A percentile compares a stretch with the other conserved stretches of the same genome.
These are phyloP conservation scores for Lactarius psammicola DNA, from an alignment of 768 basidiomycete genomes.

Conservation along the genomic window DNA sequence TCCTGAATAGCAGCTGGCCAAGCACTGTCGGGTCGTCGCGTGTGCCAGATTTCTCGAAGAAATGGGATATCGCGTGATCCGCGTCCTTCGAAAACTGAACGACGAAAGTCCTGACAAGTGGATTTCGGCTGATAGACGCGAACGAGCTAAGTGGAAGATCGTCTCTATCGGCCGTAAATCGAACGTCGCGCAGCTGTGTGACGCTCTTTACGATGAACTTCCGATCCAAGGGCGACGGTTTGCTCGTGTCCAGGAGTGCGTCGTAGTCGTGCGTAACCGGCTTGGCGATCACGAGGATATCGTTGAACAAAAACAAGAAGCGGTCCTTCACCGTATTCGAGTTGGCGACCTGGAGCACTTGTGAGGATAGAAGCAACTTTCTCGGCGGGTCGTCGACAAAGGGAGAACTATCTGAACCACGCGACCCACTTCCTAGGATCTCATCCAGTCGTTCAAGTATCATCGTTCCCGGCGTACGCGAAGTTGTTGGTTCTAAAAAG, in stretches of 20 bases:
- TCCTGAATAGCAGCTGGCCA: conserved; percentile 77
- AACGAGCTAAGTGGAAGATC: conserved; percentile 50
- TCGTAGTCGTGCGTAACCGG: conserved; percentile 74
- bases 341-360: conserved; percentile 92
- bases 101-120: conserved; percentile 69
- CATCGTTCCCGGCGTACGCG: conserved; percentile 46
- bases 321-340: conserved; percentile 93
- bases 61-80: conserved; percentile 68
- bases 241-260: conserved; percentile 53
- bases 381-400: conserved; percentile 82
- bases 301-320: conserved; percentile 95
- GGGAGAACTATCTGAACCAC: conserved; percentile 55
- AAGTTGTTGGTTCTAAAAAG: conserved; percentile 44
- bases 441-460: conserved; percentile 72
- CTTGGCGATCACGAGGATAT: conserved; percentile 91
- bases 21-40: conserved; percentile 71
- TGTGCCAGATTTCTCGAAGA: conserved; percentile 60
- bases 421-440: conserved; percentile 59
- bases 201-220: conserved; percentile 89
- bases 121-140: conserved; percentile 48
- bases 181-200: conserved; percentile 69
- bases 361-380: conserved; percentile 77
- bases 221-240: conserved; percentile 60
- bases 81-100: conserved; percentile 78
- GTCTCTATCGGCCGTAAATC: conserved; percentile 67